Evolutionary conservation across 768 basidiomycete genomes (phyloP).

Genomic region (Collybia sordida): DNA sequence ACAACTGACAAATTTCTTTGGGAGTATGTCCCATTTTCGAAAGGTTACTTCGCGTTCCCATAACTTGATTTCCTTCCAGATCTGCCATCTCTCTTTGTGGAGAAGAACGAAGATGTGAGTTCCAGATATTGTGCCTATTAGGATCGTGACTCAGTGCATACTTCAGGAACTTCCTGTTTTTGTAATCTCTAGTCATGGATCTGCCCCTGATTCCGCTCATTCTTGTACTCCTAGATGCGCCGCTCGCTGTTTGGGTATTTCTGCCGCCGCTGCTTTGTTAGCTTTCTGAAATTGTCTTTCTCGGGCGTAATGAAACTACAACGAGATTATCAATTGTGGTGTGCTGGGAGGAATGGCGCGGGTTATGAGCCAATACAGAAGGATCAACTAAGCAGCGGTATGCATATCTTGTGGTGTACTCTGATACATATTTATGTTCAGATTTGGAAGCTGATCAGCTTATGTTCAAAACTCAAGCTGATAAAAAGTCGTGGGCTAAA

Average conservation of each 20-base stretch:
- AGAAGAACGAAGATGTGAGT: constrained; percentile 54
- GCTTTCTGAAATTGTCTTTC: constrained; percentile 76
- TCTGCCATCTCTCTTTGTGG: constrained; percentile 56
- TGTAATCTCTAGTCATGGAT: constrained; percentile 20
- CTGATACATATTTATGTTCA: neutral
- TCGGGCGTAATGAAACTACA: constrained; percentile 67
- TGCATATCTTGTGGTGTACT: constrained; percentile 10
- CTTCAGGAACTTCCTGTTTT: constrained; percentile 30
- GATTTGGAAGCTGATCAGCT: constrained; percentile 39
- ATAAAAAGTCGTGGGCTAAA: constrained; percentile 67
- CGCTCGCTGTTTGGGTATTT: constrained; percentile 84
- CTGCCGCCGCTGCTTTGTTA: constrained; percentile 72
- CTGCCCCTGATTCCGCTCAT: neutral
- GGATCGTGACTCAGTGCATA: constrained; percentile 1
- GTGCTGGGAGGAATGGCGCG: constrained; percentile 41
- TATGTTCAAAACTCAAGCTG: constrained; percentile 62
- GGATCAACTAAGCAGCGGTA: constrained; percentile 51
- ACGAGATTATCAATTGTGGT: constrained; percentile 68
- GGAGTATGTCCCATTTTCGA: constrained; percentile 29
- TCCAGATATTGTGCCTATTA: neutral
- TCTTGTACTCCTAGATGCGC: constrained; percentile 45
- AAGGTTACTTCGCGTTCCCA: neutral
- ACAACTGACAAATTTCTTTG: constrained; percentile 64
- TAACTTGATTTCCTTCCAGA: constrained; percentile 29
- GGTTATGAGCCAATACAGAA: constrained; percentile 52